Base-by-base conservation (phyloP, 306 rosid species). In the Delonix regia region DNA sequence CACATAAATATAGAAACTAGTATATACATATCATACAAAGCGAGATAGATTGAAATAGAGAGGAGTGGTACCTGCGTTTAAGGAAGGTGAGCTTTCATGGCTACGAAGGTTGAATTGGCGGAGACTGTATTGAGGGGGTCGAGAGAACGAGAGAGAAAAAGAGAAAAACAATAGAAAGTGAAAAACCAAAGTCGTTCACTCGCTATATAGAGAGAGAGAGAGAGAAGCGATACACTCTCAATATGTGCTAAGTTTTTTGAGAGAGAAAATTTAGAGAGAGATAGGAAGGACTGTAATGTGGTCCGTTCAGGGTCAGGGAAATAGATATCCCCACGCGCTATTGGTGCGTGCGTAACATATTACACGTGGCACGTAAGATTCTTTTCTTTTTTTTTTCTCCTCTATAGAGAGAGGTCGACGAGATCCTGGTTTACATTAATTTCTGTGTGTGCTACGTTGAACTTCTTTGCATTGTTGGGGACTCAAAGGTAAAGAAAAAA, bases 51-150 rank as follows among this genome's bases (percentile, higher is more conserved):
- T 53, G 64, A 76, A 44, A 70, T 36, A 83, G 78, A 53, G 68
- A 72, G 61, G 33, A 51, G 81, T 10, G 36, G 71, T 81, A 90
- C 91, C 96, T 82, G 88, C 69, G 87, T 82, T 11, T 82, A 85
- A 69, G 21, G 75, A 71, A 82, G 87, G 84, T 78, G 62, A 83
- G 86, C 63, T 85, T 83, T 88, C 91, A 93, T 93, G 93, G 80
- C 79, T 78, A 76, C 83, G 82, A 88, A 78, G 87, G 87, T 64
- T 88, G 87, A 92, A 84, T 89, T 77, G 82, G 72, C 73, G 85
- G 9, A 42, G 71, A 80, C 76, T 57, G 19, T 16, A 28, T 51
- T 38, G 66, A 69, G 42, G 15, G 45, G 84, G 67, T 42, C 78
- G 79, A 64, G 49, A 76, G 80, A 69, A 53, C 57, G 24, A 80